These are phyloP conservation scores for Arthroderma sp. DNA, from an alignment of 2,329 filamentous ascomycete genomes.

Conservation along the genomic window DNA sequence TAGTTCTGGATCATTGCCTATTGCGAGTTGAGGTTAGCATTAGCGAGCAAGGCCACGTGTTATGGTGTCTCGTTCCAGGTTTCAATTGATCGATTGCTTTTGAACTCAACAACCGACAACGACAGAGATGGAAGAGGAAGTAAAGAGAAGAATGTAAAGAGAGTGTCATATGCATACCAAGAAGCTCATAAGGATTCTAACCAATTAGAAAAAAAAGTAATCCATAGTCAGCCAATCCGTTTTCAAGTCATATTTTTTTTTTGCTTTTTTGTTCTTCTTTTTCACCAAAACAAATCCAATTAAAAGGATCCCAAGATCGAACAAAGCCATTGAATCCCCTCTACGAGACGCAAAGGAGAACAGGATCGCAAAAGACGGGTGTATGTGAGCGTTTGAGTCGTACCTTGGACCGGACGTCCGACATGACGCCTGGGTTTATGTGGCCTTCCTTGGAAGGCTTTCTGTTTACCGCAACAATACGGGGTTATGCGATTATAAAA, in stretches of 20 bases:
- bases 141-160: conserved; percentile 15
- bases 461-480: conserved; percentile 36
- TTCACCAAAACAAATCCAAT: conserved; percentile 1
- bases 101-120: neutral
- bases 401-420: conserved; percentile 42
- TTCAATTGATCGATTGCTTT: no score
- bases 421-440: conserved; percentile 37
- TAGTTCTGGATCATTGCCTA: conserved; percentile 57
- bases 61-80: conserved; percentile 6
- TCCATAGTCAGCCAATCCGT: conserved; percentile 13
- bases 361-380: no score
- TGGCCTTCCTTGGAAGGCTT: conserved; percentile 39
- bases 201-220: conserved; percentile 9
- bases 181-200: conserved; percentile 94
- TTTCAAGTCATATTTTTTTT: neutral
- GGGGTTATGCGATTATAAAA: conserved; percentile 15
- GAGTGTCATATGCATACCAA: conserved; percentile 52
- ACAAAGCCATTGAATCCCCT: conserved; percentile 8
- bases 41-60: conserved; percentile 9
- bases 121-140: conserved; percentile 4
- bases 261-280: conserved; percentile 1
- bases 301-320: neutral
- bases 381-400: conserved; percentile 8
- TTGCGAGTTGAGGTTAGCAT: conserved; percentile 2
- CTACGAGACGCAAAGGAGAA: no score